Conservation (phyloP, 1,139 yeast species). For the Debaryomyces sp. region DNA sequence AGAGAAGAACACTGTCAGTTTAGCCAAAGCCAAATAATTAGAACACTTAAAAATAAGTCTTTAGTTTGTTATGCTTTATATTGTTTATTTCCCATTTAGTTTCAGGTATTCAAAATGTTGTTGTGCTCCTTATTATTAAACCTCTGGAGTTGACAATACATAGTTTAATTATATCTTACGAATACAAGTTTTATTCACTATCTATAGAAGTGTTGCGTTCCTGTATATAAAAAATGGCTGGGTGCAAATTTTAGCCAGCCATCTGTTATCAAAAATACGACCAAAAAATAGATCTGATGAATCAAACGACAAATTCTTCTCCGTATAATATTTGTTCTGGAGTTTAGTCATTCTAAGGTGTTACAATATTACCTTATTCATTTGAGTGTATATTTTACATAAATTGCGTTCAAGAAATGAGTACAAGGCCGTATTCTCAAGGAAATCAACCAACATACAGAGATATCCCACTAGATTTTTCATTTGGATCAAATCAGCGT, state of each 20-base stretch:
- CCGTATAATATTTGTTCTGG: background rate
- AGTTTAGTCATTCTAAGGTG: background rate
- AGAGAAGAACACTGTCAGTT: constrained; percentile 89
- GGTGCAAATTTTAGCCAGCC: constrained; percentile 12
- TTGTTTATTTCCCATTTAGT: background rate
- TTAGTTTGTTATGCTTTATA: background rate
- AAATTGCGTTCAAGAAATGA: background rate
- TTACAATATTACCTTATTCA: background rate
- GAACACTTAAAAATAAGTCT: background rate
- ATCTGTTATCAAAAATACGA: background rate
- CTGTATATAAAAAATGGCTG: constrained; percentile 2
- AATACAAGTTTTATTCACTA: background rate
- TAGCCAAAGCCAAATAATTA: constrained; percentile 65
- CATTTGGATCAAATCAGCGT: background rate
- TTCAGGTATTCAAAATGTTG: background rate
- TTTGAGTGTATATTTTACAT: background rate
- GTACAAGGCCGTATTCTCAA: background rate
- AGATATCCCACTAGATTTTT: constrained; percentile 3
- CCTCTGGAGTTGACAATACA: background rate
- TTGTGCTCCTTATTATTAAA: background rate
- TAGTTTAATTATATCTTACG: background rate
- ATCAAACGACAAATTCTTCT: background rate
- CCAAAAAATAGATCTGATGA: background rate
- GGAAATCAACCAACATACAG: background rate
- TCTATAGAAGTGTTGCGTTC: background rate